Evolutionary conservation across 805 yeast genomes (phyloP).

Genomic region (Kuraishia cidri): DNA sequence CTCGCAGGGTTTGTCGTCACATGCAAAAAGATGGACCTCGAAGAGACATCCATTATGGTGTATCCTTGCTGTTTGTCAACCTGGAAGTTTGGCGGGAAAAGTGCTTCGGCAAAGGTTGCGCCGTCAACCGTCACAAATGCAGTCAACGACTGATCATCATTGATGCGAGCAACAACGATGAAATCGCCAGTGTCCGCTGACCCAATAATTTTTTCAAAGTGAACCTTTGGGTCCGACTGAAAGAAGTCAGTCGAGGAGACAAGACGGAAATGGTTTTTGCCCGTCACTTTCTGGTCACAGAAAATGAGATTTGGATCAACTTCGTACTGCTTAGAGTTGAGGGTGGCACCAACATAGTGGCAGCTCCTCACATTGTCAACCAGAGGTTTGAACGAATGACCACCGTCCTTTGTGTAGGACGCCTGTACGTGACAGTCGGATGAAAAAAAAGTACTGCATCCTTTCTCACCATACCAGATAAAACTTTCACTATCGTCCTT

Average conservation of each 20-base stretch:
- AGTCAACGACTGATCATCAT: slow-evolving; percentile 37
- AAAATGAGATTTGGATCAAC: slow-evolving; percentile 43
- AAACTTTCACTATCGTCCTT: slow-evolving; percentile 45
- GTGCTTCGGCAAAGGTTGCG: slow-evolving; percentile 60
- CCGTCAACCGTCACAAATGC: slow-evolving; percentile 83
- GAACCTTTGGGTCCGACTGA: slow-evolving; percentile 21
- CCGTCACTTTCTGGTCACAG: slow-evolving; percentile 43
- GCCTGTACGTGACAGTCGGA: slow-evolving; percentile 48
- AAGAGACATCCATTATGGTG: slow-evolving; percentile 67
- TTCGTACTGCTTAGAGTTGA: slow-evolving; percentile 20
- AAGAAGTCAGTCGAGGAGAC: slow-evolving; percentile 49
- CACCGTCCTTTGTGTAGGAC: slow-evolving; percentile 59
- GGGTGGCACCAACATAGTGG: slow-evolving; percentile 52
- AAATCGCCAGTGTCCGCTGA: slow-evolving; percentile 65
- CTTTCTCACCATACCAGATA: slow-evolving; percentile 59
- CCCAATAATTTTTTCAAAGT: slow-evolving; percentile 59
- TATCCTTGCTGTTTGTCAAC: slow-evolving; percentile 61
- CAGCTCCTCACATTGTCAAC: slow-evolving; percentile 49
- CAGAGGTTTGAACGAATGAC: slow-evolving; percentile 49
- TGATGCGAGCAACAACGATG: slow-evolving; percentile 61
- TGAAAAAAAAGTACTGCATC: slow-evolving; percentile 37
- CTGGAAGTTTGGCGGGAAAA: slow-evolving; percentile 60
- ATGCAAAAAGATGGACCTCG: slow-evolving; percentile 73
- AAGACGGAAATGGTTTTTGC: slow-evolving; percentile 12
- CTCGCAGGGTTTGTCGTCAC: slow-evolving; percentile 52